Percentiles rank a stretch among this genome's conserved stretches.
Conservation (phyloP, 169 alveolate genomes). For the Cryptosporidium bovis region DNA sequence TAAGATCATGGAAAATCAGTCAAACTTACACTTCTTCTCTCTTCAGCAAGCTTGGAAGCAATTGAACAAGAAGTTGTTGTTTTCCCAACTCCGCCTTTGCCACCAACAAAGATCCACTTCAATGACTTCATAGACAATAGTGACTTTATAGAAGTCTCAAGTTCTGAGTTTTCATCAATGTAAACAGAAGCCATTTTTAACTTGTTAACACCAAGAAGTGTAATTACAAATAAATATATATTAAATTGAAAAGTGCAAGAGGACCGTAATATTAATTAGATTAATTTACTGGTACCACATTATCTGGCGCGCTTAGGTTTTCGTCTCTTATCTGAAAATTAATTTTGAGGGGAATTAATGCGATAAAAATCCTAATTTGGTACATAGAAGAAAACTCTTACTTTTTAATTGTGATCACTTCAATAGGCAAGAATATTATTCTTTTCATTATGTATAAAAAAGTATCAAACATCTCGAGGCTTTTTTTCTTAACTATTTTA, state of each 20-base stretch:
- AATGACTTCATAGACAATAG: slow-evolving; percentile 79
- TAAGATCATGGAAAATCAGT: neutral
- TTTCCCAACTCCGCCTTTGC: slow-evolving; percentile 99
- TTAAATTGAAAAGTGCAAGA: neutral
- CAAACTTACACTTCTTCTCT: slow-evolving; percentile 90
- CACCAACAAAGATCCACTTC: slow-evolving; percentile 99
- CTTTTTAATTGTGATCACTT: too few species aligned
- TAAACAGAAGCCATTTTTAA: slow-evolving; percentile 34
- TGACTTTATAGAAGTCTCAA: slow-evolving; percentile 80
- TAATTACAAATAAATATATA: neutral
- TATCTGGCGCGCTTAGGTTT: slow-evolving; percentile 36
- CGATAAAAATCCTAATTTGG: neutral
- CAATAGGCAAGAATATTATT: too few species aligned
- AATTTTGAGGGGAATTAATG: slow-evolving; percentile 21
- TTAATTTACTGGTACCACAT: neutral
- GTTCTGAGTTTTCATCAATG: slow-evolving; percentile 47
- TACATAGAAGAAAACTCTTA: too few species aligned
- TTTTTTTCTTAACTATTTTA: neutral
- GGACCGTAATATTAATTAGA: slow-evolving; percentile 1
- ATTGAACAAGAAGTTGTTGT: slow-evolving; percentile 97
- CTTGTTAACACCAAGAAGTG: neutral
- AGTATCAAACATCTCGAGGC: neutral
- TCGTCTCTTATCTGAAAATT: slow-evolving; percentile 30
- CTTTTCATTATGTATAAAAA: neutral
- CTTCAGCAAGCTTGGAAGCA: slow-evolving; percentile 92